Evolutionary conservation across 352 stramenopile genomes (phyloP).

Genomic region (Thalassiosira livingstoniorum): DNA sequence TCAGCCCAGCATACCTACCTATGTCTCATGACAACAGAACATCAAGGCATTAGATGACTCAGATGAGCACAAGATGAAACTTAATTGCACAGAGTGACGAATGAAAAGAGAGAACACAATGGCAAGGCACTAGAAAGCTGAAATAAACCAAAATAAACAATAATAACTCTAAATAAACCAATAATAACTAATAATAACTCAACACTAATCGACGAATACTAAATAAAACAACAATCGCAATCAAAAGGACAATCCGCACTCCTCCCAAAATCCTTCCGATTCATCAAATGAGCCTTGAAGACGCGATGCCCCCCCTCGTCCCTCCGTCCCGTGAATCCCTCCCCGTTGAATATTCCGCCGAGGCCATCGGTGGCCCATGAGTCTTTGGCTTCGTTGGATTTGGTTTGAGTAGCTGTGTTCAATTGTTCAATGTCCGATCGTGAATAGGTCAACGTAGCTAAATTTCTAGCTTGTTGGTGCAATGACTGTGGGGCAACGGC

Average conservation of each 20-base stretch:
- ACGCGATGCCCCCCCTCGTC: conserved; percentile 80
- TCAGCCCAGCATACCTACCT: too few species aligned
- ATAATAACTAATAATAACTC: too few species aligned
- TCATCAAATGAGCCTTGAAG: conserved; percentile 85
- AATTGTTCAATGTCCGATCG: conserved; percentile 27
- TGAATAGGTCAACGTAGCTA: conserved; percentile 42
- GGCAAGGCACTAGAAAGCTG: too few species aligned
- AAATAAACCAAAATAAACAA: too few species aligned
- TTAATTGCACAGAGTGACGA: too few species aligned
- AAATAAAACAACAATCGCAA: conserved; percentile 86
- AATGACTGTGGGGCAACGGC: conserved; percentile 15
- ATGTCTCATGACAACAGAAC: too few species aligned
- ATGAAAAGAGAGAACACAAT: too few species aligned
- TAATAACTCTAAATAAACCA: too few species aligned
- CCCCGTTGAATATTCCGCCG: conserved; percentile 80
- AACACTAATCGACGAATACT: too few species aligned
- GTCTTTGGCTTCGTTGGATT: conserved; percentile 29
- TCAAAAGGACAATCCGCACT: conserved; percentile 84
- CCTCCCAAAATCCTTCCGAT: conserved; percentile 76
- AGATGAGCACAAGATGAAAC: too few species aligned
- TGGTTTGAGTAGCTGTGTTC: conserved; percentile 32
- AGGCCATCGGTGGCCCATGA: conserved; percentile 78
- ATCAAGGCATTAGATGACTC: too few species aligned
- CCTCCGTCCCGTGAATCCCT: conserved; percentile 80
- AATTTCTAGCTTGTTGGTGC: conserved; percentile 28